A percentile compares a stretch with the other conserved stretches of the same genome.
Conservation (phyloP, 2,329 filamentous ascomycete genomes). For the Ophiosphaerella herpotricha region DNA sequence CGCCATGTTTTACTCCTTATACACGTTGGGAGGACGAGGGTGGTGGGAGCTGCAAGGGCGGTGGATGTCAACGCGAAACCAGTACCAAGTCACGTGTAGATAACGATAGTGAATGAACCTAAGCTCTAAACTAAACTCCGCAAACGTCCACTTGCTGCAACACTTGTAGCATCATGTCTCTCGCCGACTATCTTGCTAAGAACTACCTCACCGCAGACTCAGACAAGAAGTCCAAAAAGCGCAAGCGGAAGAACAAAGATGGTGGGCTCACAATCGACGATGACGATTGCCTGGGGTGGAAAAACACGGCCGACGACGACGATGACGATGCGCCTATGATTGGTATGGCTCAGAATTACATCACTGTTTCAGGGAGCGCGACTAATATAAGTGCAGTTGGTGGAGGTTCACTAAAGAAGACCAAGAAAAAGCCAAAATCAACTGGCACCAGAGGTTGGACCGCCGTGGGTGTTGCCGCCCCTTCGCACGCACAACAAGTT, state of each 20-base stretch:
- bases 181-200: conserved; percentile 85
- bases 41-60: conserved; percentile 3
- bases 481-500: conserved; percentile 60
- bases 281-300: conserved; percentile 61
- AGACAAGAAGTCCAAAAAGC: conserved; percentile 58
- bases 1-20: conserved; percentile 56
- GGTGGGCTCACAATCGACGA: conserved; percentile 54
- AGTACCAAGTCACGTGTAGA: conserved; percentile 34
- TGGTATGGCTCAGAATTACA: conserved; percentile 27
- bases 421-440: conserved; percentile 67
- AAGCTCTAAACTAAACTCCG: conserved; percentile 2
- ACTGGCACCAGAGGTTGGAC: conserved; percentile 63
- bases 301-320: conserved; percentile 55
- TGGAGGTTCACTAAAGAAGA: conserved; percentile 36
- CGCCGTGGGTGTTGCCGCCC: conserved; percentile 61
- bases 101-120: background rate
- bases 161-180: conserved; percentile 55
- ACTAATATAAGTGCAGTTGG: conserved; percentile 39
- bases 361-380: no score
- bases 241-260: conserved; percentile 52
- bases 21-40: no score
- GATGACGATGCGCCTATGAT: conserved; percentile 59
- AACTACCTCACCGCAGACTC: conserved; percentile 80
- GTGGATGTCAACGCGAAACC: conserved; percentile 7
- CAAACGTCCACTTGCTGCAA: conserved; percentile 8